Percentiles rank a stretch among this genome's conserved stretches.
Evolutionary conservation across 192 early-diverging fungal species (phyloP).

Genomic region (Entophlyctis luteolus): DNA sequence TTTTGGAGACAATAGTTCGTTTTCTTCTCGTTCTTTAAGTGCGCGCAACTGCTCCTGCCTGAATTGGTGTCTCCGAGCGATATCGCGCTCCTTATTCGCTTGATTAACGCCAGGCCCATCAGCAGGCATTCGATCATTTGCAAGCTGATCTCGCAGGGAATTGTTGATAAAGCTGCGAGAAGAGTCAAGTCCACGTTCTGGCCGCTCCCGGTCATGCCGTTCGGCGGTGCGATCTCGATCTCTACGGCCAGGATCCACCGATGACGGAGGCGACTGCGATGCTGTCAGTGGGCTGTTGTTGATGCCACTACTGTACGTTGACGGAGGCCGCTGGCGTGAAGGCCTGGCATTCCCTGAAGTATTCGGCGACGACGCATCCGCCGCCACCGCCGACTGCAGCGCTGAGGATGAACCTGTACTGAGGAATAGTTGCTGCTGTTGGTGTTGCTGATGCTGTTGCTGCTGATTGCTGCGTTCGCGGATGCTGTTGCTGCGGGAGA

Average conservation of each 20-base stretch:
- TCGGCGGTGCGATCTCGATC: background rate
- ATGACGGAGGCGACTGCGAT: background rate
- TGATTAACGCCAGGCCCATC: background rate
- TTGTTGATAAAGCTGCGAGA: background rate
- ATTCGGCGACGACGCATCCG: too few species aligned
- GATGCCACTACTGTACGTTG: background rate
- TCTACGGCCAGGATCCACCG: background rate
- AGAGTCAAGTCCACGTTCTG: too few species aligned
- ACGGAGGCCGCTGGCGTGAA: conserved; percentile 2
- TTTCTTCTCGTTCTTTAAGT: conserved; percentile 7
- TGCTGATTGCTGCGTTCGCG: background rate
- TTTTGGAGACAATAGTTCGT: background rate
- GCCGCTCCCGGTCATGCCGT: background rate
- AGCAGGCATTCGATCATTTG: too few species aligned
- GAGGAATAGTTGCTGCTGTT: background rate
- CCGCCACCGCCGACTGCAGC: too few species aligned
- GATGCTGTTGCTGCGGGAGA: background rate
- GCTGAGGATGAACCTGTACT: background rate
- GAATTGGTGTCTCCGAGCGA: conserved; percentile 16
- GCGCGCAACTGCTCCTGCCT: conserved; percentile 7
- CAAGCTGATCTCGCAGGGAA: too few species aligned
- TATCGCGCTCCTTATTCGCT: conserved; percentile 19
- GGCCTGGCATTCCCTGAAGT: too few species aligned
- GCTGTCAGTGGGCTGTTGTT: background rate
- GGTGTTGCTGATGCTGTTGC: background rate